Conservation (phyloP, 805 yeast species). For the Candida tallmaniae region DNA sequence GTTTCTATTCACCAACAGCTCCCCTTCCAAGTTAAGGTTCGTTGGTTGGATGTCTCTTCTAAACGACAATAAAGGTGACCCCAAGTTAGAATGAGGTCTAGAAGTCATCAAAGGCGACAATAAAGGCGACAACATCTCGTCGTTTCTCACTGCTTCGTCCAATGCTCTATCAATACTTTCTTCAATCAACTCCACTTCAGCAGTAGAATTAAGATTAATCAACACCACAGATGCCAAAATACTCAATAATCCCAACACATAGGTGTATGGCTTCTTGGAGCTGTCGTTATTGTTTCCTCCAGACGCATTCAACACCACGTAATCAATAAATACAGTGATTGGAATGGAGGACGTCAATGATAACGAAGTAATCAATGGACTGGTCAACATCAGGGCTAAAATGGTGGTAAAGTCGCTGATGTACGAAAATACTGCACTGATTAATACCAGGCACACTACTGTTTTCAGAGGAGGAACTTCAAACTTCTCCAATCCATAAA, state of each 20-base stretch:
- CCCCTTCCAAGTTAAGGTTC: slow-evolving; percentile 11
- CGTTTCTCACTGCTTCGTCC: slow-evolving; percentile 43
- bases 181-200: slow-evolving; percentile 43
- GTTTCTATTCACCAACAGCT: slow-evolving; percentile 10
- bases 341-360: slow-evolving; percentile 52
- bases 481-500: slow-evolving; percentile 37
- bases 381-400: slow-evolving; percentile 48
- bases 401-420: slow-evolving; percentile 48
- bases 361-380: slow-evolving; percentile 49
- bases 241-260: slow-evolving; percentile 44
- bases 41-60: slow-evolving; percentile 7
- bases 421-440: slow-evolving; percentile 43
- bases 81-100: slow-evolving; percentile 8
- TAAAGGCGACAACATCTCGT: slow-evolving; percentile 43
- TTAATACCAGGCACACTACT: slow-evolving; percentile 28
- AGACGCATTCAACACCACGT: slow-evolving; percentile 23
- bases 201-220: slow-evolving; percentile 38
- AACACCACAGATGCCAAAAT: slow-evolving; percentile 44
- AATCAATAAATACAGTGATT: slow-evolving; percentile 47
- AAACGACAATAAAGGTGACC: slow-evolving; percentile 10
- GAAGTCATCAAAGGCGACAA: slow-evolving; percentile 38
- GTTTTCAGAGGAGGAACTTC: slow-evolving; percentile 37
- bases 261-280: slow-evolving; percentile 17
- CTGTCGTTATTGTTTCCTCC: slow-evolving; percentile 11
- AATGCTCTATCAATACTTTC: slow-evolving; percentile 46